phyloP scores from a whole-genome alignment of 768 basidiomycete genomes.

The Lactarius indigo region DNA sequence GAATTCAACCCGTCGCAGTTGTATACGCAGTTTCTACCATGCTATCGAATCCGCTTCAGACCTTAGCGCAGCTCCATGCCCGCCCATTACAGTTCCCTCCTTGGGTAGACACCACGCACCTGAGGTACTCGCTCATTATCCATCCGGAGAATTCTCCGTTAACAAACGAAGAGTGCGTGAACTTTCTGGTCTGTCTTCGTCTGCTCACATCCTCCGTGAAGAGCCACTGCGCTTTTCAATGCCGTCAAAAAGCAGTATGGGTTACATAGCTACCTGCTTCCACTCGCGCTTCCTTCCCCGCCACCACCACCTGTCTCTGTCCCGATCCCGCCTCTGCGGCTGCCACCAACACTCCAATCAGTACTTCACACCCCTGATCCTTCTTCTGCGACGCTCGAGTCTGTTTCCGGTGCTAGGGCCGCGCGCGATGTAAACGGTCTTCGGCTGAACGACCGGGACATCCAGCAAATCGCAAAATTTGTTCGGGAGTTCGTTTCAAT shows the following conservation, averaged over 20 bases:
- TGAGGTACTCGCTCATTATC: slow-evolving; percentile 74
- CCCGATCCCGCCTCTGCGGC: slow-evolving; percentile 59
- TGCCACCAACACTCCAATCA: slow-evolving; percentile 47
- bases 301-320: slow-evolving; percentile 66
- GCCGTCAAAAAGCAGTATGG: slow-evolving; percentile 87
- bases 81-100: slow-evolving; percentile 63
- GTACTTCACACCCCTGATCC: slow-evolving; percentile 27
- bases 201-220: slow-evolving; percentile 32
- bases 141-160: slow-evolving; percentile 68
- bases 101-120: slow-evolving; percentile 73
- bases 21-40: slow-evolving; percentile 79
- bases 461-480: slow-evolving; percentile 70
- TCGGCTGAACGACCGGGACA: slow-evolving; percentile 64
- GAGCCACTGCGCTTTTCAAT: slow-evolving; percentile 76
- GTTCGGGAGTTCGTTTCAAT: slow-evolving; percentile 84
- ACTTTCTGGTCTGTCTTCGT: not conserved
- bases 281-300: slow-evolving; percentile 56
- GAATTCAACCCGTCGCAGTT: slow-evolving; percentile 41
- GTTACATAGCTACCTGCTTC: slow-evolving; percentile 68
- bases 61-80: slow-evolving; percentile 70
- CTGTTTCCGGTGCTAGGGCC: slow-evolving; percentile 32
- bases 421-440: slow-evolving; percentile 34
- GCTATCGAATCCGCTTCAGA: slow-evolving; percentile 78
- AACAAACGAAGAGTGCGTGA: slow-evolving; percentile 74
- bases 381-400: slow-evolving; percentile 13